Evolutionary conservation across 441 rosid genomes (phyloP).

Genomic region (Breynia disticha): DNA sequence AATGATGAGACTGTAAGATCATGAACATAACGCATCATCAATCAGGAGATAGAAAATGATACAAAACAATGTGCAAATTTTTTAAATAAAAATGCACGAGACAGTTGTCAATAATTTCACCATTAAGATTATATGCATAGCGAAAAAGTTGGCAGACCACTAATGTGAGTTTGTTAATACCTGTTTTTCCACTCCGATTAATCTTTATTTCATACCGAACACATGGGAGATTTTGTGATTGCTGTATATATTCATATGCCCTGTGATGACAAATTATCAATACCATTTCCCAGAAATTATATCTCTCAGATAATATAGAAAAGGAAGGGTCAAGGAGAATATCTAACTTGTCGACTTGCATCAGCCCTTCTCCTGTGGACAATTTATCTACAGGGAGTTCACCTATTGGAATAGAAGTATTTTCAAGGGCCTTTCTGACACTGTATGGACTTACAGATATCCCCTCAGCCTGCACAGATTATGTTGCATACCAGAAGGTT

Average conservation of each 20-base stretch:
- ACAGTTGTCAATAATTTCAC: too few species aligned
- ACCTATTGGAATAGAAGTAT: slow-evolving; percentile 67
- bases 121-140: background rate
- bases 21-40: background rate
- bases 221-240: slow-evolving; percentile 44
- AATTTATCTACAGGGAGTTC: slow-evolving; percentile 73
- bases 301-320: background rate
- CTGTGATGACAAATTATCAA: slow-evolving; percentile 32
- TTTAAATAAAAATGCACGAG: too few species aligned
- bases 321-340: slow-evolving; percentile 13
- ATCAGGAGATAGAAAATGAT: too few species aligned
- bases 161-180: slow-evolving; percentile 39
- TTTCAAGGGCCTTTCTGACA: slow-evolving; percentile 89
- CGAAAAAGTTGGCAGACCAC: background rate
- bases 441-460: slow-evolving; percentile 79
- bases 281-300: slow-evolving; percentile 14
- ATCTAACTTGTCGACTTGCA: slow-evolving; percentile 92
- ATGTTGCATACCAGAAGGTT: slow-evolving; percentile 19
- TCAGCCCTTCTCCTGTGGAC: slow-evolving; percentile 87
- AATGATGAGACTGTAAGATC: background rate
- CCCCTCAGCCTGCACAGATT: slow-evolving; percentile 61
- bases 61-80: too few species aligned
- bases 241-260: slow-evolving; percentile 69
- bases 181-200: slow-evolving; percentile 69
- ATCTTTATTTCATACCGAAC: slow-evolving; percentile 70